These are phyloP conservation scores for Cercospora sp. DNA, from an alignment of 2,329 filamentous ascomycete genomes.

Conservation along the genomic window DNA sequence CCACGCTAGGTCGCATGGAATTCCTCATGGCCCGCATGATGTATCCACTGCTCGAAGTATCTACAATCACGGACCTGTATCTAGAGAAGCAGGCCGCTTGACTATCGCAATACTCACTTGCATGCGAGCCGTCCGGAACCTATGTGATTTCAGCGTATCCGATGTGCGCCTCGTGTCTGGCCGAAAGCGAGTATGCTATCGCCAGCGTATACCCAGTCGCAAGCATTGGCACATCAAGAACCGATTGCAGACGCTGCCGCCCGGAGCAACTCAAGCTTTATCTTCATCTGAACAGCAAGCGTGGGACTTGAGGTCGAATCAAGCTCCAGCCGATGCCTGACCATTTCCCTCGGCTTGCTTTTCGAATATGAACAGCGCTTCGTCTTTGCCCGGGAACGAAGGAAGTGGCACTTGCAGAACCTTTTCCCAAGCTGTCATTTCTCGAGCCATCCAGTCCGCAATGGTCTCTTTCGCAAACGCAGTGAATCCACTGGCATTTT, in stretches of 20 bases:
- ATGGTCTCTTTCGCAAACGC: conserved; percentile 64
- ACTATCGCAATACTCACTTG: background rate
- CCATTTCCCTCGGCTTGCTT: conserved; percentile 21
- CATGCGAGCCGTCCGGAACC: background rate
- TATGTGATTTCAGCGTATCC: background rate
- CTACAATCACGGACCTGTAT: background rate
- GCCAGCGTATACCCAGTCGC: background rate
- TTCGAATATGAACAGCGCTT: conserved; percentile 68
- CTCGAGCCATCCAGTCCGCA: conserved; percentile 64
- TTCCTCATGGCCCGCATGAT: background rate
- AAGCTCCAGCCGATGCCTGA: background rate
- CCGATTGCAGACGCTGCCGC: background rate
- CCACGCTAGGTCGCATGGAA: background rate
- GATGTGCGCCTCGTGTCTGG: background rate
- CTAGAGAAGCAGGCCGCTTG: background rate
- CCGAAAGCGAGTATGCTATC: background rate
- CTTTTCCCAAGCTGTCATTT: conserved; percentile 59
- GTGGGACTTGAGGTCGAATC: background rate
- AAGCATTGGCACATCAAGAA: background rate
- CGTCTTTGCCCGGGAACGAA: conserved; percentile 75
- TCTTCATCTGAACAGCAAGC: background rate
- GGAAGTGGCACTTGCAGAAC: conserved; percentile 66
- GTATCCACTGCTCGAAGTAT: background rate
- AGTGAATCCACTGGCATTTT: conserved; percentile 74
- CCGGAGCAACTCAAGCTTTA: background rate